Percentiles rank a stretch among this genome's conserved stretches.
These are phyloP conservation scores for Leccinum rimulosum DNA, from an alignment of 768 basidiomycete genomes.

Conservation along the genomic window DNA sequence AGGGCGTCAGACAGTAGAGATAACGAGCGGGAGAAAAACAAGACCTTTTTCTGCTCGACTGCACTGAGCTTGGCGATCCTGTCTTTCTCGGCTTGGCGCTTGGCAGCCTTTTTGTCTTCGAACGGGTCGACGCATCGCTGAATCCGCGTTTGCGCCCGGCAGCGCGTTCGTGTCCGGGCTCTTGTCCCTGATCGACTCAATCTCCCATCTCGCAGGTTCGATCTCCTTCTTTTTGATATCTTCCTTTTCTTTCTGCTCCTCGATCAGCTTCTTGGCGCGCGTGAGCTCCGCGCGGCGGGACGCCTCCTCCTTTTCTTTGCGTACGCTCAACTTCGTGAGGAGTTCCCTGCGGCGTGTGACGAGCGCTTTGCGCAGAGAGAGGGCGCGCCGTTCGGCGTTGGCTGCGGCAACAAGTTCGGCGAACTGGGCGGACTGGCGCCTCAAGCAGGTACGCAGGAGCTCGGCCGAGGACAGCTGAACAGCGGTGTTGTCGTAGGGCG, in stretches of 20 bases:
- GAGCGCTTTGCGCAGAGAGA: constrained; percentile 73
- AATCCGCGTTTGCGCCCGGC: constrained; percentile 11
- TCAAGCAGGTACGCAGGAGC: constrained; percentile 64
- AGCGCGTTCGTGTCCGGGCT: not conserved
- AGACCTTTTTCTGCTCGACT: constrained; percentile 80
- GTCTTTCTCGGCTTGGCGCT: constrained; percentile 73
- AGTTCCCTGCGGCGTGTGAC: constrained; percentile 83
- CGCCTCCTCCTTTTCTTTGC: constrained; percentile 38
- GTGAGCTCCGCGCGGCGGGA: constrained; percentile 68
- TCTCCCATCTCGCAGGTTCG: constrained; percentile 68
- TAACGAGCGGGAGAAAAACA: not conserved
- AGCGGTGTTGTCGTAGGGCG: constrained; percentile 36
- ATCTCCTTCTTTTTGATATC: constrained; percentile 55
- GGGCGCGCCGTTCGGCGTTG: constrained; percentile 73
- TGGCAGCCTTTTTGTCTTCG: constrained; percentile 70
- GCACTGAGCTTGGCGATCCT: constrained; percentile 69
- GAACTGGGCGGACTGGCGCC: constrained; percentile 47
- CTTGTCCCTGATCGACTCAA: constrained; percentile 1
- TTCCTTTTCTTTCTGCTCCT: constrained; percentile 32
- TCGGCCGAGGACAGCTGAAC: constrained; percentile 75
- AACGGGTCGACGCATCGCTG: constrained; percentile 18
- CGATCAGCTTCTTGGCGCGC: constrained; percentile 68
- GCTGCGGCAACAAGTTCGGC: constrained; percentile 54
- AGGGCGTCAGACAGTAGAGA: constrained; percentile 2
- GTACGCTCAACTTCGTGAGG: constrained; percentile 63